Conservation (phyloP, 108 stramenopile species). For the Pseudonitzschia delicatissima region DNA sequence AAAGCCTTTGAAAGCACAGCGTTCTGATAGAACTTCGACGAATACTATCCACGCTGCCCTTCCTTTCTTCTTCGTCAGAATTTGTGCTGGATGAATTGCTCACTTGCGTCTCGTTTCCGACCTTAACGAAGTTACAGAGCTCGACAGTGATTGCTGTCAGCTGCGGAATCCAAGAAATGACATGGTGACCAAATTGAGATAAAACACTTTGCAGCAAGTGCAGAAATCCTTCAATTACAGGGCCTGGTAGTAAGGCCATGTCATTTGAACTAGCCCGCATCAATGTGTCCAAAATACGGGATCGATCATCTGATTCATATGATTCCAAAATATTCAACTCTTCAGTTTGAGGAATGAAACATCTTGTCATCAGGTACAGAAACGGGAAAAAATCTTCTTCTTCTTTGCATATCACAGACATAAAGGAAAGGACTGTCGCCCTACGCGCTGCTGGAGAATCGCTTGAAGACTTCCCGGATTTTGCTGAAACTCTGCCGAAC, state of each 20-base stretch:
- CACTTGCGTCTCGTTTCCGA: conserved; percentile 24
- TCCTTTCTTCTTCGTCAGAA: conserved; percentile 10
- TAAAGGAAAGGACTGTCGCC: conserved; percentile 74
- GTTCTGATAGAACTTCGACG: conserved; percentile 53
- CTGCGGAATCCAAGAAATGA: conserved; percentile 40
- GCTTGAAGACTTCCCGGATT: conserved; percentile 52
- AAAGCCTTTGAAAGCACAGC: conserved; percentile 60
- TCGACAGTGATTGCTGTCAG: conserved; percentile 58
- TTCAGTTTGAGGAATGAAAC: conserved; percentile 47
- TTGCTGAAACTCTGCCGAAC: conserved; percentile 69
- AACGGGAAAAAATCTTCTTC: conserved; percentile 67
- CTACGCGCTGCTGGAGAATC: conserved; percentile 74
- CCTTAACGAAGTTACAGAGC: conserved; percentile 43
- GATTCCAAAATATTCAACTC: conserved; percentile 32
- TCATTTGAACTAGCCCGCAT: conserved; percentile 20
- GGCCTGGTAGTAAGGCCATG: conserved; percentile 34
- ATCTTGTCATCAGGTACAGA: conserved; percentile 73
- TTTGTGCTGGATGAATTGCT: not conserved
- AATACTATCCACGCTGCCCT: not conserved
- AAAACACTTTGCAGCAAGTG: conserved; percentile 74
- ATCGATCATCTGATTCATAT: conserved; percentile 16
- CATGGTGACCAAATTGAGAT: conserved; percentile 69
- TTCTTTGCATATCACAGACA: conserved; percentile 57
- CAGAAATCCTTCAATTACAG: conserved; percentile 75
- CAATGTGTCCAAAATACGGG: conserved; percentile 15